Conservation (phyloP, 192 early-diverging fungal species). For the Oehlia diaphana region DNA sequence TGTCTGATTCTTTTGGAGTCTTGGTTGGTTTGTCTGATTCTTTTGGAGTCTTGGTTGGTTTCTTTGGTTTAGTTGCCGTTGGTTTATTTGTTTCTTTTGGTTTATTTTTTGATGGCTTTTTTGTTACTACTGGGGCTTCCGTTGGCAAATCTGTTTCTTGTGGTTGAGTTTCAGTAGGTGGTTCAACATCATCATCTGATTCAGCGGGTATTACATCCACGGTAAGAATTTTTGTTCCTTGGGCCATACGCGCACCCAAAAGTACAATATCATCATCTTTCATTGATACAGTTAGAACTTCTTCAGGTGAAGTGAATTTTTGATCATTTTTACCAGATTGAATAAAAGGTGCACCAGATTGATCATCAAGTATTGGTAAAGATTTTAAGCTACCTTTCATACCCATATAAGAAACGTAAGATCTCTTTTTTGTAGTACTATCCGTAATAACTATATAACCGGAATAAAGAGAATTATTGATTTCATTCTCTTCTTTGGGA, state of each 20-base stretch:
- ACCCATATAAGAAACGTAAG: conserved; percentile 38
- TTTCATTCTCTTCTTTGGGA: conserved; percentile 23
- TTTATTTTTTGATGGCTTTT: neutral
- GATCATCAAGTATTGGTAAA: conserved; percentile 35
- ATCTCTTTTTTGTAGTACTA: conserved; percentile 3
- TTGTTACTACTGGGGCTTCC: neutral
- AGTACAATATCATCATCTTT: neutral
- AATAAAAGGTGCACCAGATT: conserved; percentile 31
- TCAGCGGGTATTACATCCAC: conserved; percentile 8
- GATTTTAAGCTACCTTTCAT: conserved; percentile 35
- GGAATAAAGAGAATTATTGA: conserved; percentile 37
- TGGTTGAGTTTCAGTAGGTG: neutral
- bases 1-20: too few species aligned
- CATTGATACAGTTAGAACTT: neutral
- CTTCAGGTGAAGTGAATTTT: neutral
- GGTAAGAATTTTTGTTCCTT: conserved; percentile 2
- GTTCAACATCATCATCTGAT: neutral
- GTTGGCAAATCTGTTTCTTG: neutral
- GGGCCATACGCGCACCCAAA: neutral
- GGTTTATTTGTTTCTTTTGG: neutral
- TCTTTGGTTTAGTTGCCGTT: neutral
- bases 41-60: too few species aligned
- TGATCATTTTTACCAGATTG: neutral
- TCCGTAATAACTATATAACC: conserved; percentile 33
- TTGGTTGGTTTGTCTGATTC: too few species aligned